Conservation (phyloP, 768 basidiomycete genomes). For the Psilocybe azurescens region DNA sequence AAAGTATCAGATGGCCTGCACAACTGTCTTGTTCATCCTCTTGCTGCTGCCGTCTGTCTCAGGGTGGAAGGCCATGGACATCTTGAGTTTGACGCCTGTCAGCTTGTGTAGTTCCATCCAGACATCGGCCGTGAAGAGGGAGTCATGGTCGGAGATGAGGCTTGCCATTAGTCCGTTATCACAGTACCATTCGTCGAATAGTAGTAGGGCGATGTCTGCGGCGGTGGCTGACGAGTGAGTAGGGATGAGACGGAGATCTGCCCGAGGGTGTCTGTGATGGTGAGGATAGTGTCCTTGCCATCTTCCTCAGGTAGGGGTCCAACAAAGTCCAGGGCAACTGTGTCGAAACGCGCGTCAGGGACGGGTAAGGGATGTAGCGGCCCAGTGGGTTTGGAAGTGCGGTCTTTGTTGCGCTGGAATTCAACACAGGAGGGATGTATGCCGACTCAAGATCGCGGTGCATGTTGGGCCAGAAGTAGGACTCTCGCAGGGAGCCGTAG, state of each 20-base stretch:
- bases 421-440: slow-evolving; percentile 39
- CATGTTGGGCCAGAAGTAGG: slow-evolving; percentile 44
- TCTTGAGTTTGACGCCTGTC: slow-evolving; percentile 32
- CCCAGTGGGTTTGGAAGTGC: slow-evolving; percentile 32
- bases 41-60: slow-evolving; percentile 44
- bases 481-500: slow-evolving; percentile 23
- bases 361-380: slow-evolving; percentile 32
- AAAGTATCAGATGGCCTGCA: slow-evolving; percentile 31
- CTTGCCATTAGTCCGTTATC: slow-evolving; percentile 38
- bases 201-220: slow-evolving; percentile 19
- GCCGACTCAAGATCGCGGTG: slow-evolving; percentile 30
- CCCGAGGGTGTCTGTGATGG: slow-evolving; percentile 30
- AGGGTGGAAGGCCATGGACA: slow-evolving; percentile 44
- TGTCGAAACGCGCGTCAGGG: slow-evolving; percentile 16
- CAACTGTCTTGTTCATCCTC: slow-evolving; percentile 37
- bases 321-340: slow-evolving; percentile 31
- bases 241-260: slow-evolving; percentile 29
- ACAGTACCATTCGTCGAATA: slow-evolving; percentile 38
- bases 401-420: slow-evolving; percentile 44
- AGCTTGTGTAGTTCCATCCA: slow-evolving; percentile 36
- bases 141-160: slow-evolving; percentile 39
- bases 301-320: slow-evolving; percentile 33
- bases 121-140: slow-evolving; percentile 26
- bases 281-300: slow-evolving; percentile 25
- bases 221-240: slow-evolving; percentile 18